Conservation (phyloP, 495 filamentous ascomycete genomes). For the Evernia prunastri region DNA sequence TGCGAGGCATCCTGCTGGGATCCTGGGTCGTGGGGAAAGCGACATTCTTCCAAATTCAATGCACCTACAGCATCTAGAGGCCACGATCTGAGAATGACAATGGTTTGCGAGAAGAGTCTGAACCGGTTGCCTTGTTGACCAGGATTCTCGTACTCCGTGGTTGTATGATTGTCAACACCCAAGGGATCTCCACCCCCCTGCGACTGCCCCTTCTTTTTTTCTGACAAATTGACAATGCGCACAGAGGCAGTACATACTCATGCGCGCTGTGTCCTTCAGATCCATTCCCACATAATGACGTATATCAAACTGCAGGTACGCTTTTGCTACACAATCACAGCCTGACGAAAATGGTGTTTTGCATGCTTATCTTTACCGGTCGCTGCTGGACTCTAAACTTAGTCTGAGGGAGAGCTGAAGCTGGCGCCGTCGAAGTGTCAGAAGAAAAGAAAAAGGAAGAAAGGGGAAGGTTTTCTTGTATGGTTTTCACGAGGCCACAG, state of each 20-base stretch:
- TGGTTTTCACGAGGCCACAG: not conserved
- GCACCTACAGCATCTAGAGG: no score
- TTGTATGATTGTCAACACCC: no score
- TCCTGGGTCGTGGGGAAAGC: no score
- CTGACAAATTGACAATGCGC: not conserved
- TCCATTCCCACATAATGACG: not conserved
- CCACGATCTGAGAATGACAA: no score
- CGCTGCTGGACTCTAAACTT: not conserved
- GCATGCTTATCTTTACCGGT: not conserved
- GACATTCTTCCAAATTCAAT: no score
- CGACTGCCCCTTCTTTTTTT: not conserved
- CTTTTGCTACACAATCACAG: not conserved
- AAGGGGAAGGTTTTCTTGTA: not conserved
- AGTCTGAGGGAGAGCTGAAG: not conserved
- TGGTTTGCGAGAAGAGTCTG: no score
- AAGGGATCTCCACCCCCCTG: no score
- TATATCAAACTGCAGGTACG: not conserved
- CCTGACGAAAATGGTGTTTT: not conserved
- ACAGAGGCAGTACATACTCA: not conserved
- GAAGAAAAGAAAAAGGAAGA: no score
- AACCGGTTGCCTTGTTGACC: no score
- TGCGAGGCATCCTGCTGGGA: no score
- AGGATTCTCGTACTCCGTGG: no score
- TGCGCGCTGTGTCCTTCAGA: not conserved
- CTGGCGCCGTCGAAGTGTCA: not conserved